Evolutionary conservation across 352 stramenopile species (phyloP), one percentile per base, ranked within the genome.

Genomic region (Phytopythium aichiense): DNA sequence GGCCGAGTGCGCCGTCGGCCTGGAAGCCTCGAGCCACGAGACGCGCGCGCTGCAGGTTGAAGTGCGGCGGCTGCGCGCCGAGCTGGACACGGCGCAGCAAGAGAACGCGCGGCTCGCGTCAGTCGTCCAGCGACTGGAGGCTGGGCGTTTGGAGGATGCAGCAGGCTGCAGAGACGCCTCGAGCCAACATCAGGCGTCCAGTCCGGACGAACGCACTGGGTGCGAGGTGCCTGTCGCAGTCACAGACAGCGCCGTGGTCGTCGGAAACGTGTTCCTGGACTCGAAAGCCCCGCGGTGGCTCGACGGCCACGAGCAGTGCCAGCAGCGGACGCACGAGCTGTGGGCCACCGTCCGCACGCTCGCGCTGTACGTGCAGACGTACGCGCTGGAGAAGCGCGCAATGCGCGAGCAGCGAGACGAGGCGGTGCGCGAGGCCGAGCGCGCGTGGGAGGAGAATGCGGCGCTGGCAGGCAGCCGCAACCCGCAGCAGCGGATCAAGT

Each of bases 401-500:
- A 61, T 91, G 61, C 64, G 57, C 42, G 51, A 63, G 9, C 77
- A 92, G 65, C 79, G 79, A 3, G 76, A 91, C 54, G 79, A 91
- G 33, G 84, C 81, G 0, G 67, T 84, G 18, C 63, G 60, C 16
- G 87, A 81, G 0, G 79, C 77, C 2, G 71, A 90, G 40, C 70
- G 66, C 30, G 84, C 81, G 43, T 83, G 82, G 73, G 62, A 71
- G 16, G 64, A 87, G 42, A 92, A 88, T 57, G 66, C 75, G 1
- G 77, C 74, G 55, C 65, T 92, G 0, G 79, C 74, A 0, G 71
- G 84, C 15, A 88, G 83, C 50, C 74, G 67, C 64, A 91, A 92
- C 62, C 72, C 74, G 6, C 78, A 89, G 58, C 76, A 86, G 63
- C 81, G 82, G 56, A 92, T 91, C 67, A 81, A 82, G 69, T 92